A percentile compares a stretch with the other conserved stretches of the same genome.
Conservation (phyloP, 1,139 yeast species). For the Pichia sp. region DNA sequence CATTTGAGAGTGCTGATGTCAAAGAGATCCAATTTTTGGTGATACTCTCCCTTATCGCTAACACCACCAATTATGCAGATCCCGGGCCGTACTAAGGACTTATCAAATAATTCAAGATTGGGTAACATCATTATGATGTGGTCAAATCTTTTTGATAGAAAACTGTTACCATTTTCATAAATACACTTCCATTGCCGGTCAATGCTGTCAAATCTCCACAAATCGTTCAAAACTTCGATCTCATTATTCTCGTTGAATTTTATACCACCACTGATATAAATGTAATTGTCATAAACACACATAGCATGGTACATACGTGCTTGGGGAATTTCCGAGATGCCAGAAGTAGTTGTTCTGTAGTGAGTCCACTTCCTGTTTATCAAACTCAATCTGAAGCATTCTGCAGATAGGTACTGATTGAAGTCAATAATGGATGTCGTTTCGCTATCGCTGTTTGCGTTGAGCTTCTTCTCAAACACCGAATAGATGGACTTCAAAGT, state of each 20-base stretch:
- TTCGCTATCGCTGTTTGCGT: neutral
- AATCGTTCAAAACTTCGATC: slow-evolving; percentile 52
- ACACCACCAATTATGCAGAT: slow-evolving; percentile 61
- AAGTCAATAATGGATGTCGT: slow-evolving; percentile 12
- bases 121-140: slow-evolving; percentile 49
- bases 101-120: slow-evolving; percentile 41
- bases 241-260: slow-evolving; percentile 30
- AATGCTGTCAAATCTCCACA: slow-evolving; percentile 61
- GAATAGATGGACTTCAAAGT: slow-evolving; percentile 18
- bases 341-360: slow-evolving; percentile 27
- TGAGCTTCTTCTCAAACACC: slow-evolving; percentile 23
- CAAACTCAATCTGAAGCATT: slow-evolving; percentile 52
- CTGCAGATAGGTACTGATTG: slow-evolving; percentile 33
- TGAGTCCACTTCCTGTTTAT: slow-evolving; percentile 53
- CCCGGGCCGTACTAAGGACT: slow-evolving; percentile 46
- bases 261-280: slow-evolving; percentile 65
- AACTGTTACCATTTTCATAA: slow-evolving; percentile 33
- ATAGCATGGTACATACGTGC: slow-evolving; percentile 62
- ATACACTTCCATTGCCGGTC: slow-evolving; percentile 49
- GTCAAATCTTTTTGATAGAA: slow-evolving; percentile 41
- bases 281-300: slow-evolving; percentile 43
- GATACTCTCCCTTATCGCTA: slow-evolving; percentile 40
- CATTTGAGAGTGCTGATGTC: slow-evolving; percentile 49
- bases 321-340: slow-evolving; percentile 33
- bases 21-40: slow-evolving; percentile 46